phyloP scores from a whole-genome alignment of 2,329 filamentous ascomycete species.

The Camillea tinctor region DNA sequence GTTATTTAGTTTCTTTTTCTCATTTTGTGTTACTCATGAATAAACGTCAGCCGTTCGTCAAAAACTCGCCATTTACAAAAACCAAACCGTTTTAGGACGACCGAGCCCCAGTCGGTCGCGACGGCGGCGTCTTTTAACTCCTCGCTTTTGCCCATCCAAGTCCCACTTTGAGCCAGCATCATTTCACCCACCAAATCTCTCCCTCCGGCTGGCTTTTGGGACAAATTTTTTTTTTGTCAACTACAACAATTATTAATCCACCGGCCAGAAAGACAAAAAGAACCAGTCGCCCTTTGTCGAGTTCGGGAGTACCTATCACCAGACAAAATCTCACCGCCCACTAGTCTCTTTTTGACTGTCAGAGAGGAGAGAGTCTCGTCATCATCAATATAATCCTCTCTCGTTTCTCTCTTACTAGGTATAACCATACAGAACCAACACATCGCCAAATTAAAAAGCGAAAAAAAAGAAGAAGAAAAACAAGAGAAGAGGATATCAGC shows the following conservation, averaged over 20 bases:
- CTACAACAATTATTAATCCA: neutral
- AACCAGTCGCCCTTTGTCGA: neutral
- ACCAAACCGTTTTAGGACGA: neutral
- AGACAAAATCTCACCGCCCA: neutral
- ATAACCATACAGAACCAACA: neutral
- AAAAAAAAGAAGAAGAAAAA: too few species aligned
- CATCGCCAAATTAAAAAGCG: neutral
- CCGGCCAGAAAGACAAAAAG: neutral
- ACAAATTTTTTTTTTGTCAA: neutral
- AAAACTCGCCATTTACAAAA: neutral
- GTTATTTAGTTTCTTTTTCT: too few species aligned
- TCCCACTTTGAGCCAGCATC: neutral
- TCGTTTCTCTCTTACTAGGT: neutral
- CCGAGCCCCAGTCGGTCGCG: neutral
- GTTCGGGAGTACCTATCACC: neutral
- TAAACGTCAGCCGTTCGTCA: neutral
- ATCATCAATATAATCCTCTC: neutral
- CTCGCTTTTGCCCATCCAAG: neutral
- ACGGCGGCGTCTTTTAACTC: neutral
- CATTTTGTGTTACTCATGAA: neutral
- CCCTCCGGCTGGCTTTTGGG: neutral
- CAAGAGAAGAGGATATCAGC: too few species aligned
- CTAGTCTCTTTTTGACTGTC: neutral
- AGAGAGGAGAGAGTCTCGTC: neutral
- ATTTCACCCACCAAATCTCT: neutral